Percentiles rank a stretch among this genome's conserved stretches.
These are phyloP conservation scores for Saturnispora silvae DNA, from an alignment of 805 yeast species.

Conservation along the genomic window DNA sequence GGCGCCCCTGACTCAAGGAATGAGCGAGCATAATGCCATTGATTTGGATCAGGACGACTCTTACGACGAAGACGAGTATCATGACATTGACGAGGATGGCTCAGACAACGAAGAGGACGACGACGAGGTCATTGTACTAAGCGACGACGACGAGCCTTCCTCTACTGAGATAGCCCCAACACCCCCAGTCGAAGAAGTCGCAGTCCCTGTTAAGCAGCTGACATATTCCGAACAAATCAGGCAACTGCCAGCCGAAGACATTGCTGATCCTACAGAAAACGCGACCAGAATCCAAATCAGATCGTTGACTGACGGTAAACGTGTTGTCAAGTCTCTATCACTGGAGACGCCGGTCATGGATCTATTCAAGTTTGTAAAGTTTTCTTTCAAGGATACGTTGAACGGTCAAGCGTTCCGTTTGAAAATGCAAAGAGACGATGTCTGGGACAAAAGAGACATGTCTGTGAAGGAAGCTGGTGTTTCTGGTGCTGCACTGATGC, in stretches of 20 bases:
- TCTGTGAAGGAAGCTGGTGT: slow-evolving; percentile 69
- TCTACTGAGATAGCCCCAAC: too few relatives aligned
- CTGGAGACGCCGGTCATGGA: slow-evolving; percentile 42
- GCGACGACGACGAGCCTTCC: slow-evolving; percentile 9
- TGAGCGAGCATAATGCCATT: slow-evolving; percentile 6
- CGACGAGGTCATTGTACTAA: slow-evolving; percentile 6
- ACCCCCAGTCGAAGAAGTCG: slow-evolving; percentile 3
- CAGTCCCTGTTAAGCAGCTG: slow-evolving; percentile 6
- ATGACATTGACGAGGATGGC: slow-evolving; percentile 16
- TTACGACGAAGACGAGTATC: slow-evolving; percentile 16
- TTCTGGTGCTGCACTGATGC: slow-evolving; percentile 67
- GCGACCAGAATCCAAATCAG: slow-evolving; percentile 80
- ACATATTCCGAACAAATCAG: slow-evolving; percentile 14
- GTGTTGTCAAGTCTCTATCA: slow-evolving; percentile 55
- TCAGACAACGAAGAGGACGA: slow-evolving; percentile 10
- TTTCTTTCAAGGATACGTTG: slow-evolving; percentile 34
- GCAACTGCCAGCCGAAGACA: slow-evolving; percentile 24
- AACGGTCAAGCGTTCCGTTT: slow-evolving; percentile 42
- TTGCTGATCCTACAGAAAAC: slow-evolving; percentile 48
- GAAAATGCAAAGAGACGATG: slow-evolving; percentile 45
- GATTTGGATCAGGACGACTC: slow-evolving; percentile 31
- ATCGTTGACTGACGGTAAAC: slow-evolving; percentile 66
- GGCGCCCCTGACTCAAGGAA: slow-evolving; percentile 34
- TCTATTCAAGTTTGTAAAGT: slow-evolving; percentile 61
- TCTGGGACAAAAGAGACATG: slow-evolving; percentile 40